Evolutionary conservation across 1,139 yeast genomes (phyloP), one percentile per base, ranked within the genome.

Genomic region (Saccharomyces hybrid): DNA sequence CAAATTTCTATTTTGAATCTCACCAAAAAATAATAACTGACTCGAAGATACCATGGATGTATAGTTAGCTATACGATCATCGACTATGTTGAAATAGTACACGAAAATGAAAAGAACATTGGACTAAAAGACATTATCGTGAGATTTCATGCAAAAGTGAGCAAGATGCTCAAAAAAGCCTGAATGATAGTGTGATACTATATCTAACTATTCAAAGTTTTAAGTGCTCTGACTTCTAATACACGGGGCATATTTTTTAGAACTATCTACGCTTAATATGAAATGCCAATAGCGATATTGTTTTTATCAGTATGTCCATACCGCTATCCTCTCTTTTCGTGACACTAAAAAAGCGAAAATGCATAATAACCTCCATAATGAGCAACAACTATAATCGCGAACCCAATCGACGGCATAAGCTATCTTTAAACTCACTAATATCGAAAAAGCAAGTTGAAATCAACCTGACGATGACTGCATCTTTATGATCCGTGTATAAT

Each of bases 401-500:
- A 32, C 38, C 14, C 38, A 2, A 32, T 32, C 38, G 4, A 32
- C 3, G 38, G 14, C 38, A 32, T 32, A 32, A 5, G 14, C 20
- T 29, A 29, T 4, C 13, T n/a, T n/a, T 11, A 5, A 13, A 5
- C 32, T 29, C 13, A 3, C n/a, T 5, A 5, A 4, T 29, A 5
- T 29, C 13, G n/a, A 11, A 5, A n/a, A 3, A 4, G 4, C 13
- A 29, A 5, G n/a, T 29, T 32, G 8, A 32, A 32, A 32, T 32
- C 14, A 32, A 32, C n/a, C 14, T n/a, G 38, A 29, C n/a, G 51
- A 34, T 20, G 51, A 44, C 34, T 64, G 58, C 55, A 64, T 57
- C 48, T 62, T 57, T 16, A 66, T 47, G 7, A 68, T 64, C 47
- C 69, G 61, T 44, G 60, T 61, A 51, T 68, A 69, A 48, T 67